Percentiles rank a stretch among this genome's conserved stretches.
Evolutionary conservation across 805 yeast genomes (phyloP).

Genomic region (Candida oleophila): DNA sequence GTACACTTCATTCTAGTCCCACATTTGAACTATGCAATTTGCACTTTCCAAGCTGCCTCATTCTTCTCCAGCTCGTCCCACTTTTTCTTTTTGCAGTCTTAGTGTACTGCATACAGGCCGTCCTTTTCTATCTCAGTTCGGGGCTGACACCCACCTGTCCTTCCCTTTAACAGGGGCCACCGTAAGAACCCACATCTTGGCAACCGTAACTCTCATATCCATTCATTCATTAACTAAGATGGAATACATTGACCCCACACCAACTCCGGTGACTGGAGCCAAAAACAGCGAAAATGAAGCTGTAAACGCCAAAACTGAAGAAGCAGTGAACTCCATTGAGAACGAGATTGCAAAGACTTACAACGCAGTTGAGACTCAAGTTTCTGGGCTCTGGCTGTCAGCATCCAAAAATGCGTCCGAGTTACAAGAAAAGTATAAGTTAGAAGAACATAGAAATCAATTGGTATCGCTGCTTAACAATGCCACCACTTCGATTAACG

Average conservation of each 20-base stretch:
- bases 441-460: conserved; percentile 28
- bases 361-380: conserved; percentile 40
- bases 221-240: background rate
- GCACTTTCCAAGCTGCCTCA: too few relatives aligned
- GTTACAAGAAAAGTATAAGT: conserved; percentile 26
- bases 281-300: background rate
- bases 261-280: conserved; percentile 1
- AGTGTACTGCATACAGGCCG: too few relatives aligned
- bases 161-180: background rate
- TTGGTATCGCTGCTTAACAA: conserved; percentile 26
- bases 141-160: too few relatives aligned
- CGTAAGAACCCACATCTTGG: too few relatives aligned
- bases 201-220: background rate
- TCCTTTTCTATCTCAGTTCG: too few relatives aligned
- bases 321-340: conserved; percentile 51
- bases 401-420: conserved; percentile 32
- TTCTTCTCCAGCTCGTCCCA: too few relatives aligned
- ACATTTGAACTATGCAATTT: too few relatives aligned
- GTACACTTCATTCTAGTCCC: too few relatives aligned
- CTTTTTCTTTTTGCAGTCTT: too few relatives aligned
- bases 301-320: conserved; percentile 49
- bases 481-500: conserved; percentile 24
- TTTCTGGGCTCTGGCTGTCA: conserved; percentile 30
- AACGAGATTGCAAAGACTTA: conserved; percentile 53
- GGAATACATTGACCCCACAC: conserved; percentile 4